Conservation (phyloP, 768 basidiomycete species). For the Cystobasidiopsis lactophilus region DNA sequence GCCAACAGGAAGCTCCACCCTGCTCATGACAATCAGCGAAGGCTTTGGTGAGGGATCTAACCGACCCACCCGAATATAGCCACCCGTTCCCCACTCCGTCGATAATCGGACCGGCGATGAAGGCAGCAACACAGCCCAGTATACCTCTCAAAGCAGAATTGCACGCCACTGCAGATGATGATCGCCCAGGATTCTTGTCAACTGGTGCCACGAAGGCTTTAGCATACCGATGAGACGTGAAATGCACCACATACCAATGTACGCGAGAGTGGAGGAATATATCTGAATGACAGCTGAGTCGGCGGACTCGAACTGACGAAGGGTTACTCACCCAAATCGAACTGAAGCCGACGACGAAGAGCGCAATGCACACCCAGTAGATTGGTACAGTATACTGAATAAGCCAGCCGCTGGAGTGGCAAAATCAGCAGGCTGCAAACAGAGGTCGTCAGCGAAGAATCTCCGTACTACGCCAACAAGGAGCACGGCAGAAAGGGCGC, state of each 20-base stretch:
- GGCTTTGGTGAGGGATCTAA: too few species aligned
- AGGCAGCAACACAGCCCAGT: background rate
- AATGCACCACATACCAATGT: background rate
- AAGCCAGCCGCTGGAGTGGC: background rate
- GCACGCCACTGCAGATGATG: background rate
- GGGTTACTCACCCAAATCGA: background rate
- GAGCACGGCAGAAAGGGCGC: too few species aligned
- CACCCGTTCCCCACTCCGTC: too few species aligned
- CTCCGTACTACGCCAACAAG: too few species aligned
- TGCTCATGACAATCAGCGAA: too few species aligned
- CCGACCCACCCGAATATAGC: too few species aligned
- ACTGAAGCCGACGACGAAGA: background rate
- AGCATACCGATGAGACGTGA: background rate
- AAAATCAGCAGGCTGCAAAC: too few species aligned
- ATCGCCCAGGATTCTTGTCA: background rate
- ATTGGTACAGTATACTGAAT: background rate
- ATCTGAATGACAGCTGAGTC: background rate
- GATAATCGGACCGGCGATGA: background rate
- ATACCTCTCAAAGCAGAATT: slow-evolving; percentile 1
- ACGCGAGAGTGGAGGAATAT: background rate
- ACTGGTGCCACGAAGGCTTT: too few species aligned
- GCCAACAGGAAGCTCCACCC: too few species aligned
- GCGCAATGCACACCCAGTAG: background rate
- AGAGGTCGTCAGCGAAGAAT: too few species aligned
- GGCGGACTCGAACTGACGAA: background rate